Evolutionary conservation across 2,329 filamentous ascomycete genomes (phyloP), one percentile per base, ranked within the genome.

Genomic region (Chrysoporthe cubensis): DNA sequence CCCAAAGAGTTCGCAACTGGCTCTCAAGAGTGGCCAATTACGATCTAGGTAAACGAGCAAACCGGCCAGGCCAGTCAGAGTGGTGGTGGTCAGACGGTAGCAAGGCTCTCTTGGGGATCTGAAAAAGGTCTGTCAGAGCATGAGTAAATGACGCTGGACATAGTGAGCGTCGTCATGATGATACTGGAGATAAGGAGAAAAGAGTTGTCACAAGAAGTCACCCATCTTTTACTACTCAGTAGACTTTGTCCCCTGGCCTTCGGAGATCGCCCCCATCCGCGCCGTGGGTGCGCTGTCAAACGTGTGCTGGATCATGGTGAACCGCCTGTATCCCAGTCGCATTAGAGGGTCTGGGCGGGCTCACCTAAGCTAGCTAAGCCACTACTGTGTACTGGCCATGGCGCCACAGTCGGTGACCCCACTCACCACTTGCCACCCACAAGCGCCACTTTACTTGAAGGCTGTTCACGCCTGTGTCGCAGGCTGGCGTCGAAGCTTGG

Each of bases 231-330:
- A 48, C 42, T 52, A 21, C 56, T 14, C 48, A 26, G 26, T 50
- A 46, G 42, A 6, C 37, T 43, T 43, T 60, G 37, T 60, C 40
- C 57, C 40, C 40, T 60, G 40, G n/a, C 21, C n/a, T 44, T 21
- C 57, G 57, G 57, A 60, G 57, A 60, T 60, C 57, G 57, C 37
- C 40, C 40, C 42, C 37, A 40, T 42, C 57, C 57, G 57, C 21
- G 16, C n/a, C 37, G 5, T 26, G 57, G 37, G 6, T 40, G n/a
- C 40, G 57, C 40, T 60, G 37, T 43, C 57, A n/a, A 60, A 40
- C 40, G 9, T 44, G 57, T 21, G 50, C 37, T 60, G 57, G 44
- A 60, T 43, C 34, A 44, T 44, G n/a, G 16, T 21, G 34, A 3
- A 21, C 18, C 57, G 37, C 37, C 57, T 40, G 37, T 60, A 60